Evolutionary conservation across 257 asterid genomes (phyloP), one percentile per base, ranked within the genome.

Genomic region (Fraxinus quadrangulata): DNA sequence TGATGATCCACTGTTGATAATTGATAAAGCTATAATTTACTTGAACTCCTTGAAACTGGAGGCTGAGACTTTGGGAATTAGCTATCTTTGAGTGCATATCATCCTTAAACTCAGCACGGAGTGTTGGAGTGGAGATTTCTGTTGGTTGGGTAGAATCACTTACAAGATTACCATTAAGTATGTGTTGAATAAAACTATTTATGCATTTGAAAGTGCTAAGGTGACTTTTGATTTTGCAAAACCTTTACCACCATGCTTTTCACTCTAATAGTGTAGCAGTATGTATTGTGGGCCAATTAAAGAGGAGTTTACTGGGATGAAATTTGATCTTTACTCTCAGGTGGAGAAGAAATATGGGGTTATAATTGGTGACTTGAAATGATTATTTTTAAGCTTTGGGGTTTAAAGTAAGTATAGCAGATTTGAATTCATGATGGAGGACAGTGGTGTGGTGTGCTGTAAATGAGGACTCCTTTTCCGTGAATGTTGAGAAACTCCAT

Each of bases 11-110:
- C 68, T 89, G 66, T 83, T 90, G 85, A 79, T 91, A 76, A 89
- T 93, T 36, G 98, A 93, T 71, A 81, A 87, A 33, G 92, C 97
- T 8, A 91, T 93, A 19, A 78, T 49, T 21, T 90, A 90, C 88
- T 85, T 93, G 85, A 84, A 88, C 72, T 72, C 85, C 1, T 85
- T 91, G 93, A 93, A 79, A 85, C 76, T 68, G 8, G 89, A 90
- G 77, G 97, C 92, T 1, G 83, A 89, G 84, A 79, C 82, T 39
- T 82, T 83, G 59, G 89, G 88, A 61, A 79, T 83, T 65, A 37
- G 79, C 72, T 67, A 31, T 78, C 76, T 83, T 70, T 23, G 77
- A 74, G 65, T 11, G 70, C 37, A 40, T 24, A 40, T 51, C 72
- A 23, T 65, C 75, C 75, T 59, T 45, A 76, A 26, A 34, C 63